Evolutionary conservation across 2,329 filamentous ascomycete genomes (phyloP), one percentile per base, ranked within the genome.

Genomic region (Phoma sp.): DNA sequence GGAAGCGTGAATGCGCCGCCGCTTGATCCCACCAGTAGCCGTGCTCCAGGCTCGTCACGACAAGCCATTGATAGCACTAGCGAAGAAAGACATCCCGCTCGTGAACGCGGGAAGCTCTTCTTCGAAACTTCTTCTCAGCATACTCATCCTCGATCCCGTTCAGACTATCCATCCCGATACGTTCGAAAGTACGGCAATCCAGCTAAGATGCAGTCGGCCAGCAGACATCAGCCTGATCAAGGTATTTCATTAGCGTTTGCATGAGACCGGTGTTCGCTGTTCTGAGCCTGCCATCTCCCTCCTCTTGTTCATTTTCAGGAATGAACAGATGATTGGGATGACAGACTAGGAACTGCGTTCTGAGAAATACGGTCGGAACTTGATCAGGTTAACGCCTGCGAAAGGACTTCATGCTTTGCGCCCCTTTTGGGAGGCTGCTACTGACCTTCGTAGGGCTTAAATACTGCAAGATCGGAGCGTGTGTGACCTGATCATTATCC

Each of bases 361-460:
- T 81, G 79, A 81, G 79, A 81, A 59, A 81, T 75, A 81, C 79
- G 79, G 79, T 79, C 66, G 69, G 77, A 81, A 81, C 79, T 81
- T 80, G 79, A 80, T 79, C 78, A 79, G 75, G 78, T 77, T 76
- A 78, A 81, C 74, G 70, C 78, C 77, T 79, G 79, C 79, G 78
- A 80, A 80, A 81, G 78, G 75, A 80, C 69, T 55, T 80, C 79
- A 80, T 82, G 79, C 79, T 66, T 68, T 79, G 67, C 68, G 65
- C 58, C 54, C 60, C 48, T 42, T 11, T 33, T 22, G 23, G 49
- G 50, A 59, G 49, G 52, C 59, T 60, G 53, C 62, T 62, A 59
- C 74, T 78, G 61, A 78, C 70, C 47, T 14, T 36, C 49, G 14
- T 57, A 64, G 69, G 72, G 72, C 59, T 66, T 57, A 59, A 8